These are phyloP conservation scores for Arthrobotrys conoides DNA, from an alignment of 2,329 filamentous ascomycete genomes.

Conservation along the genomic window DNA sequence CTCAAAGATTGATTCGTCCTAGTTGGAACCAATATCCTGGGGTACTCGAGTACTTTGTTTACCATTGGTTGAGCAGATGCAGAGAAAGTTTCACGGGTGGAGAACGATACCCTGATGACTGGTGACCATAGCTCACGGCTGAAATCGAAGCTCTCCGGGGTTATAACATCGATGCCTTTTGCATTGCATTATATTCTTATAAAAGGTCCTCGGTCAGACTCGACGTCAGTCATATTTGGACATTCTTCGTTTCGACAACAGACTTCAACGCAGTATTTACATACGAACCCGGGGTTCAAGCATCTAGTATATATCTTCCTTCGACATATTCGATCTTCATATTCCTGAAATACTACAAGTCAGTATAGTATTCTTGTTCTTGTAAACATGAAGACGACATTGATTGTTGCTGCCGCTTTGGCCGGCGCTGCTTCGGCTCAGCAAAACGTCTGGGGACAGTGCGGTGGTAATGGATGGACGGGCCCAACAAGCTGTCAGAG, in stretches of 20 bases:
- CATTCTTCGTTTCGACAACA: conserved; percentile 5
- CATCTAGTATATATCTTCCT: not conserved
- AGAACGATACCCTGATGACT: conserved; percentile 1
- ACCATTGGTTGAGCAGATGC: not conserved
- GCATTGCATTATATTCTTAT: conserved; percentile 15
- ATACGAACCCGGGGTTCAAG: conserved; percentile 18
- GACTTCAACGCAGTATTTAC: not conserved
- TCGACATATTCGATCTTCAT: not conserved
- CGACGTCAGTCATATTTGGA: not conserved
- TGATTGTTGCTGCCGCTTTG: conserved; percentile 41
- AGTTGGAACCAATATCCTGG: conserved; percentile 30
- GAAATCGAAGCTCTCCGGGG: not conserved
- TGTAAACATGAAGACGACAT: conserved; percentile 48
- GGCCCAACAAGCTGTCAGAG: conserved; percentile 62
- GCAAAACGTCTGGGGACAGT: conserved; percentile 62
- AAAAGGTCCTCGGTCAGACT: conserved; percentile 5
- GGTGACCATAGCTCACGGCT: not conserved
- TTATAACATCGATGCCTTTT: not conserved
- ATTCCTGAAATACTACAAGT: not conserved
- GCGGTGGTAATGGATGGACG: conserved; percentile 64
- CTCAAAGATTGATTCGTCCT: conserved; percentile 19
- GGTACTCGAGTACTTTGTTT: not conserved
- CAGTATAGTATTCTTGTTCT: not conserved
- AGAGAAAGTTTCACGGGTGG: conserved; percentile 24
- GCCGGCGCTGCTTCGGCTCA: conserved; percentile 60